Conservation (phyloP, 2,329 filamentous ascomycete species). For the Tolypocladium tropicale region DNA sequence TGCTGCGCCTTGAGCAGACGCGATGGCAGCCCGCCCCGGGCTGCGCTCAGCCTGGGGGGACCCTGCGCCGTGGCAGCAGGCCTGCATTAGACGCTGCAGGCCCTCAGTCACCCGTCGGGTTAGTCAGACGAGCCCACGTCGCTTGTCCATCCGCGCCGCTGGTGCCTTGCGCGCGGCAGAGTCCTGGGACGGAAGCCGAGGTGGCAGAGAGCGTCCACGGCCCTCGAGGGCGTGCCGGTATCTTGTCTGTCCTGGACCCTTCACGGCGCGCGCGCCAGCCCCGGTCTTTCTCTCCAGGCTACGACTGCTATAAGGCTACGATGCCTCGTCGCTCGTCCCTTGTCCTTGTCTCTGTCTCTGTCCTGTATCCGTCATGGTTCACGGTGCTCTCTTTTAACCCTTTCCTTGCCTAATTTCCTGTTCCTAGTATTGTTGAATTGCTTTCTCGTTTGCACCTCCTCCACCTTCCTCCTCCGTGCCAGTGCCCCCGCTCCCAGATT, state of each 20-base stretch:
- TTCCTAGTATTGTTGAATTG: conserved; percentile 6
- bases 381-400: conserved; percentile 7
- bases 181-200: not conserved
- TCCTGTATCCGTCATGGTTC: conserved; percentile 10
- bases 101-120: conserved; percentile 19
- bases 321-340: conserved; percentile 29
- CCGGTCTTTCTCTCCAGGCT: conserved; percentile 2
- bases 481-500: not conserved
- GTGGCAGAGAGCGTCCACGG: not conserved
- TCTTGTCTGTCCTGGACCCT: not conserved
- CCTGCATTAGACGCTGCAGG: conserved; percentile 18
- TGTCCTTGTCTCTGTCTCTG: conserved; percentile 16
- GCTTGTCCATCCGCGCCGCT: conserved; percentile 14
- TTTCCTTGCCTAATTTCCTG: conserved; percentile 4
- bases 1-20: conserved; percentile 3
- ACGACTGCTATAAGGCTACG: conserved; percentile 40
- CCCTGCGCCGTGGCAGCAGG: conserved; percentile 1
- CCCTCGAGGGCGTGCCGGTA: not conserved
- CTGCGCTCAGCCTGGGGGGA: not conserved
- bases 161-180: conserved; percentile 14
- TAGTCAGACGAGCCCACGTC: conserved; percentile 16
- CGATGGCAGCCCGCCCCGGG: not conserved
- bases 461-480: not conserved
- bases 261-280: no score
- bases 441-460: not conserved